Conservation (phyloP, 768 basidiomycete genomes). For the Mycena amicta region DNA sequence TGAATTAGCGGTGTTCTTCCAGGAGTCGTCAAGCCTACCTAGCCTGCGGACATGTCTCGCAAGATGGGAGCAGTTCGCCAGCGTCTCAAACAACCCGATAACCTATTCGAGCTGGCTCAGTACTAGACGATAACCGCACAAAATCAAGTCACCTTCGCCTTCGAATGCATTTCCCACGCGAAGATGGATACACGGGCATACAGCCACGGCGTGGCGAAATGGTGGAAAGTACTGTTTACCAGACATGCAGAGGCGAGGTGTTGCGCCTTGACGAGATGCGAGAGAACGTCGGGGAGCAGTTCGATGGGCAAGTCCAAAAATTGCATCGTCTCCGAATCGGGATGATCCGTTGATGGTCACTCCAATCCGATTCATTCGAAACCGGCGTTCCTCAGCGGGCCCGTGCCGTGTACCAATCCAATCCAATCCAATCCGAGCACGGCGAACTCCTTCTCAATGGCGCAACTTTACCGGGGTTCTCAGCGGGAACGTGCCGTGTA, state of each 20-base stretch:
- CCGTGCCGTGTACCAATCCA: no score
- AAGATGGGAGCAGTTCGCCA: constrained; percentile 55
- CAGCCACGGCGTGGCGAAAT: constrained; percentile 50
- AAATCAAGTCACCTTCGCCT: constrained; percentile 48
- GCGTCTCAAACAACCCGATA: constrained; percentile 59
- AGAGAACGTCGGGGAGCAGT: constrained; percentile 58
- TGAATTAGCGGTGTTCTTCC: neutral
- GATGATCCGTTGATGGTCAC: no score
- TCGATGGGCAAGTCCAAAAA: constrained; percentile 70
- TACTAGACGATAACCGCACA: neutral
- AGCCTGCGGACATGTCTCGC: constrained; percentile 60
- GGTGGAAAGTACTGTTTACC: constrained; percentile 59
- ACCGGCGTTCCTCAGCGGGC: no score
- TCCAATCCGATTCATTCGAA: no score
- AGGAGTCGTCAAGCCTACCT: constrained; percentile 42
- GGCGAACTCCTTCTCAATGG: no score
- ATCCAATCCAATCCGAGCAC: no score
- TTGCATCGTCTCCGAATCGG: constrained; percentile 32
- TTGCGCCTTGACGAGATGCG: constrained; percentile 50
- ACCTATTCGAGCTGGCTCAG: no score
- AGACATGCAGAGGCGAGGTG: constrained; percentile 56
- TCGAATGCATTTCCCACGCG: constrained; percentile 72
- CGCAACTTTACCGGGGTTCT: no score
- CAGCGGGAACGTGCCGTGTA: no score
- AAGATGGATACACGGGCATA: constrained; percentile 65